Conservation (phyloP, 176 grass and related monocot species). For the Neostapfia colusana region DNA sequence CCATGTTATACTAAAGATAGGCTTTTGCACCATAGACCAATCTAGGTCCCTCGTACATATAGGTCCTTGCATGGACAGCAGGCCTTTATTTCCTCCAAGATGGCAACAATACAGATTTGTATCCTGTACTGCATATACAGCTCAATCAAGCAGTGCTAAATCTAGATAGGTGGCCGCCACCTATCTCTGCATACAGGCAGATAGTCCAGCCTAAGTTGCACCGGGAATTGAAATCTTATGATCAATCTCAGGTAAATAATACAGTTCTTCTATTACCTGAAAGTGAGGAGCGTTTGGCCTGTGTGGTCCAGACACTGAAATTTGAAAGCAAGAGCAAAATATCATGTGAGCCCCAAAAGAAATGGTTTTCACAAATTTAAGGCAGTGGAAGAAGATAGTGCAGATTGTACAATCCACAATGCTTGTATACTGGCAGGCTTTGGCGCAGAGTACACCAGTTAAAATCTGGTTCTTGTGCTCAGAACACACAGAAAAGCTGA, state of each 20-base stretch:
- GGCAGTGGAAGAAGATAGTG: conserved; percentile 17
- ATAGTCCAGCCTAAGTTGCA: conserved; percentile 16
- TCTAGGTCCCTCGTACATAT: conserved; percentile 5
- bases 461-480: conserved; percentile 43
- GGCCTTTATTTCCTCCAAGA: conserved; percentile 34
- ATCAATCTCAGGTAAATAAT: conserved; percentile 13
- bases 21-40: conserved; percentile 29
- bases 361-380: conserved; percentile 20
- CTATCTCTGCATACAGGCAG: conserved; percentile 9
- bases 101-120: conserved; percentile 32
- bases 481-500: conserved; percentile 38
- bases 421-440: conserved; percentile 37
- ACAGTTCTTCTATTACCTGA: conserved; percentile 25
- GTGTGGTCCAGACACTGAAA: conserved; percentile 8
- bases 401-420: conserved; percentile 25
- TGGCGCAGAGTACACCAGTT: conserved; percentile 36
- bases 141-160: conserved; percentile 34
- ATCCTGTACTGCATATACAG: conserved; percentile 39
- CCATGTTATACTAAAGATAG: conserved; percentile 46
- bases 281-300: conserved; percentile 12
- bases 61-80: conserved; percentile 23
- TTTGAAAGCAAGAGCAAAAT: conserved; percentile 15
- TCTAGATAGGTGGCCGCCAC: conserved; percentile 23
- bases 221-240: conserved; percentile 5
- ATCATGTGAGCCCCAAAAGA: conserved; percentile 39